phyloP scores from a whole-genome alignment of 179 eudicot genomes.

The Silene coronaria region DNA sequence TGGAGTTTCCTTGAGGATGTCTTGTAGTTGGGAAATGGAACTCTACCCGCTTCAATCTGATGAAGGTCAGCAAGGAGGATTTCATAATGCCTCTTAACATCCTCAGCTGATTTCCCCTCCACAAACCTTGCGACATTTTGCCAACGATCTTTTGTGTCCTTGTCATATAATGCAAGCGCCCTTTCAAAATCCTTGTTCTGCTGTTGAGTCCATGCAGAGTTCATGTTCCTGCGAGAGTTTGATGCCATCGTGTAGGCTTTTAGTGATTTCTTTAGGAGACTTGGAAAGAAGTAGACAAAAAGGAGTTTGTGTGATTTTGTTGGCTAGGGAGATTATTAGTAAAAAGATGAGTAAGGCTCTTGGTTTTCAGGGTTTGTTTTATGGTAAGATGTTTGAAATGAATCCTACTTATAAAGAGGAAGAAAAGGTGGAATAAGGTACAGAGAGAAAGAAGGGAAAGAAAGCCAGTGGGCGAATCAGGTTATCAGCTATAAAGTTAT shows the following conservation, averaged over 20 bases:
- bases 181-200: conserved; percentile 38
- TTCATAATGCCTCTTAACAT: conserved; percentile 34
- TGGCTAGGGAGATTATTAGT: not conserved
- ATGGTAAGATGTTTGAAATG: conserved; percentile 20
- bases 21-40: conserved; percentile 30
- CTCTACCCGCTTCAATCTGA: conserved; percentile 26
- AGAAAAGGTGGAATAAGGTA: conserved; percentile 10
- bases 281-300: conserved; percentile 1
- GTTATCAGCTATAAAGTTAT: conserved; percentile 25
- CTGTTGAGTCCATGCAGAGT: conserved; percentile 30
- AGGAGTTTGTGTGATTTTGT: not conserved
- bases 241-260: conserved; percentile 28
- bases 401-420: conserved; percentile 31
- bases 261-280: conserved; percentile 7
- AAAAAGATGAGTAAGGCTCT: conserved; percentile 15
- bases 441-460: conserved; percentile 9
- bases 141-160: conserved; percentile 33
- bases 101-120: conserved; percentile 32
- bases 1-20: conserved; percentile 20
- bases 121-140: conserved; percentile 31
- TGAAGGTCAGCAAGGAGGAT: conserved; percentile 31
- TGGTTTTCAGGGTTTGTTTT: conserved; percentile 16
- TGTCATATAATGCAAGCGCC: conserved; percentile 32
- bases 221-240: conserved; percentile 21
- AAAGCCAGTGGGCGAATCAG: conserved; percentile 39